Evolutionary conservation across 2,329 filamentous ascomycete genomes (phyloP).

Genomic region (Trichophyton rubrum): DNA sequence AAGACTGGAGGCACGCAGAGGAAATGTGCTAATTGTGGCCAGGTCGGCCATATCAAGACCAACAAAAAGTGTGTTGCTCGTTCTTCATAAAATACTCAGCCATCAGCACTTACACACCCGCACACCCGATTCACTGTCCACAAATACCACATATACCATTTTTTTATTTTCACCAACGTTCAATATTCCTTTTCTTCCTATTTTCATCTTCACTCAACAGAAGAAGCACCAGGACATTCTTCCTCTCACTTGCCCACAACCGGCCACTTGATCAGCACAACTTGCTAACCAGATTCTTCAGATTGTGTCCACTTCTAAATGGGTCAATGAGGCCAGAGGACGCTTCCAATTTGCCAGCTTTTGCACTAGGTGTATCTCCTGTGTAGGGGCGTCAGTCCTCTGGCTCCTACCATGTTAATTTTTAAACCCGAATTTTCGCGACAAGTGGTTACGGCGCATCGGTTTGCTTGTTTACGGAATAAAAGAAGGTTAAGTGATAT

Average conservation of each 20-base stretch:
- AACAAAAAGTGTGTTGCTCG: slow-evolving; percentile 69
- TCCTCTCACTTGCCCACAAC: background rate
- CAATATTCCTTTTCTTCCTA: too few species aligned
- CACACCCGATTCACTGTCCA: background rate
- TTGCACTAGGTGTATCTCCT: slow-evolving; percentile 16
- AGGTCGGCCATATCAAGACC: slow-evolving; percentile 95
- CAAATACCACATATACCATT: background rate
- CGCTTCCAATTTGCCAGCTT: slow-evolving; percentile 34
- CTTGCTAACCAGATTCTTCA: slow-evolving; percentile 26
- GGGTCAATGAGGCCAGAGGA: slow-evolving; percentile 57
- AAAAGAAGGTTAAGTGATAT: background rate
- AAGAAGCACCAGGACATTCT: background rate
- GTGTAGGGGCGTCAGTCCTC: background rate
- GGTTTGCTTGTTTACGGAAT: background rate
- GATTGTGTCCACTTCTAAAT: slow-evolving; percentile 73
- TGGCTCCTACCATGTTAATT: background rate
- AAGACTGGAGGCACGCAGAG: slow-evolving; percentile 45
- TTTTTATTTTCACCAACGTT: too few species aligned
- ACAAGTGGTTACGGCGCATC: background rate
- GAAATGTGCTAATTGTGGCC: slow-evolving; percentile 95
- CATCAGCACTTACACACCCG: background rate
- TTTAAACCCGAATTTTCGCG: too few species aligned
- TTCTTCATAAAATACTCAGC: background rate
- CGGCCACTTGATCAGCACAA: slow-evolving; percentile 14
- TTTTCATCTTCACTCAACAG: too few species aligned